Conservation (phyloP, 2,329 filamentous ascomycete species). For the Pyrenophora teres region DNA sequence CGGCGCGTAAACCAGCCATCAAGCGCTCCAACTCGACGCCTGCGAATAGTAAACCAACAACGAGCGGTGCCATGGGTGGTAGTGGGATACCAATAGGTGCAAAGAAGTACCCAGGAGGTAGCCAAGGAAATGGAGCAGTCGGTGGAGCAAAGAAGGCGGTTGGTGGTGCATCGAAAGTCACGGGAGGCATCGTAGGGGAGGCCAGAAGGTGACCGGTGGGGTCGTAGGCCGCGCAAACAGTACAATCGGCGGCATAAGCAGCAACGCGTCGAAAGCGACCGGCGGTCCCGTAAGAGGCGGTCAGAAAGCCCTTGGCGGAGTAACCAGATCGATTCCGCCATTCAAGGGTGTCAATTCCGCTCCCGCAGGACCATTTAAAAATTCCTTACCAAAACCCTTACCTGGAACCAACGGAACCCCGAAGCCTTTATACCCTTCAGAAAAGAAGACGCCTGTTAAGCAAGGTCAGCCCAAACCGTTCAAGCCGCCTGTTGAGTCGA, state of each 20-base stretch:
- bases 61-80: background rate
- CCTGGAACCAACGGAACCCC: slow-evolving; percentile 16
- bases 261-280: slow-evolving; percentile 12
- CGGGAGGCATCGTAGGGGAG: slow-evolving; percentile 19
- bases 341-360: slow-evolving; percentile 10
- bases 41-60: slow-evolving; percentile 28
- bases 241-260: slow-evolving; percentile 9
- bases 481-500: slow-evolving; percentile 18
- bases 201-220: slow-evolving; percentile 12
- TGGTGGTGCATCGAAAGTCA: slow-evolving; percentile 18
- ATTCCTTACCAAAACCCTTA: slow-evolving; percentile 11
- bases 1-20: slow-evolving; percentile 35
- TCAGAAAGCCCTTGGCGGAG: slow-evolving; percentile 18
- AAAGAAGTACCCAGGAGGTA: slow-evolving; percentile 36
- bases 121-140: slow-evolving; percentile 17
- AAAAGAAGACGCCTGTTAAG: slow-evolving; percentile 37
- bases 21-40: slow-evolving; percentile 43
- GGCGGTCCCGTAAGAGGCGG: slow-evolving; percentile 10
- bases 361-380: slow-evolving; percentile 8
- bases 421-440: slow-evolving; percentile 21
- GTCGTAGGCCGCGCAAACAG: slow-evolving; percentile 20
- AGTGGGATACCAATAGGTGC: slow-evolving; percentile 28
- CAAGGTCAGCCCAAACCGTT: slow-evolving; percentile 37
- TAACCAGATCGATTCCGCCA: slow-evolving; percentile 9
- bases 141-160: slow-evolving; percentile 29